phyloP scores from a whole-genome alignment of 1,139 yeast genomes.

The Geotrichum restrictum region DNA sequence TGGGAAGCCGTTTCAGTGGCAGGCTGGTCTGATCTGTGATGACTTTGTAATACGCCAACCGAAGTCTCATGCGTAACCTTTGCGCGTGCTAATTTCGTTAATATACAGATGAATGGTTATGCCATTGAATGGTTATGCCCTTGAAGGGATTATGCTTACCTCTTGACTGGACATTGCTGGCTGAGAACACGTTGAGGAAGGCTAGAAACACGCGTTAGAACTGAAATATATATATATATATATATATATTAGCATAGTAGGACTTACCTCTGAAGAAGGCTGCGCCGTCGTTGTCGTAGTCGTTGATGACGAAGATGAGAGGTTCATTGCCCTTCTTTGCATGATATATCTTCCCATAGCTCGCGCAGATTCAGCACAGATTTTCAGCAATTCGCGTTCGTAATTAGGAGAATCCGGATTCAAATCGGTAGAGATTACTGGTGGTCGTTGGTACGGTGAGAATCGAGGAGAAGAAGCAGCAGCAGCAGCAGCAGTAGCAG shows the following conservation, averaged over 20 bases:
- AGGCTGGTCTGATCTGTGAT: slow-evolving; percentile 5
- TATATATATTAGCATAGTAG: no score
- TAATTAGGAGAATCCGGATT: neutral
- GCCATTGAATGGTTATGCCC: neutral
- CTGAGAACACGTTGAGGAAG: neutral
- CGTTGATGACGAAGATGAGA: slow-evolving; percentile 1
- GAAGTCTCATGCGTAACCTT: slow-evolving; percentile 13
- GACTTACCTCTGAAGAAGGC: no score
- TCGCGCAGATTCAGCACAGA: slow-evolving; percentile 13
- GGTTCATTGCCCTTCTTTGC: neutral
- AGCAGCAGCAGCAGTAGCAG: no score
- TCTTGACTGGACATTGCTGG: neutral
- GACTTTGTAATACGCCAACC: slow-evolving; percentile 17
- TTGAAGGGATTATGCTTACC: neutral
- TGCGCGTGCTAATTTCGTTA: neutral
- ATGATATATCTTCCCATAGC: slow-evolving; percentile 11
- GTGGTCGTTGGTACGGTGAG: no score
- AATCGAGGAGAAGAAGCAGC: no score
- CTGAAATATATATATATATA: neutral
- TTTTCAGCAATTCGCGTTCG: slow-evolving; percentile 5
- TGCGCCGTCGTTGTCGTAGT: no score
- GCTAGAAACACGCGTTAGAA: neutral
- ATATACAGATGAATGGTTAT: neutral
- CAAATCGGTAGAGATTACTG: no score
- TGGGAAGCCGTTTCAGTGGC: slow-evolving; percentile 4